Evolutionary conservation across 83 land plant species (phyloP).

Genomic region (Isoetes engelmannii): DNA sequence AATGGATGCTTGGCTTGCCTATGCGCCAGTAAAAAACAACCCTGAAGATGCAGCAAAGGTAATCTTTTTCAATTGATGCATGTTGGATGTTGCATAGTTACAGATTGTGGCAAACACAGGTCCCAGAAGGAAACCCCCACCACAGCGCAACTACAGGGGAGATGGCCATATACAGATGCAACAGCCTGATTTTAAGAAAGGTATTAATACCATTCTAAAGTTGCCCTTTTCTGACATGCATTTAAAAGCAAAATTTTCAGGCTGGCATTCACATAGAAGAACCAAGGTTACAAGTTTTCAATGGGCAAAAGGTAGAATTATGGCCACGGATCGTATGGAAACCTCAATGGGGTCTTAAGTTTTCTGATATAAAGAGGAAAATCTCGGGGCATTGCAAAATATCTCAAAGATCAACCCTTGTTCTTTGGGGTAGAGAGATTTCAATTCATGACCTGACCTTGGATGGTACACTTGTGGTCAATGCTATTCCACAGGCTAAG

Average conservation of each 20-base stretch:
- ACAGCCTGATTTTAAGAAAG: slow-evolving; percentile 70
- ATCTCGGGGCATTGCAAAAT: slow-evolving; percentile 41
- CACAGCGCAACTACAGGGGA: slow-evolving; percentile 97
- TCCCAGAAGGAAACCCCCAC: slow-evolving; percentile 87
- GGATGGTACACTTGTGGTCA: slow-evolving; percentile 65
- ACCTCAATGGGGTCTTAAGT: slow-evolving; percentile 78
- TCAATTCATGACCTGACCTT: slow-evolving; percentile 46
- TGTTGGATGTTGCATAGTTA: not conserved
- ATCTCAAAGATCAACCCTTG: slow-evolving; percentile 67
- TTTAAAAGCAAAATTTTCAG: slow-evolving; percentile 31
- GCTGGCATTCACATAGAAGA: slow-evolving; percentile 69
- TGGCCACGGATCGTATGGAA: slow-evolving; percentile 93
- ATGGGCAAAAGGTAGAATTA: slow-evolving; percentile 87
- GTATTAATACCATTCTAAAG: slow-evolving; percentile 23
- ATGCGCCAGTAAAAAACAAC: slow-evolving; percentile 95
- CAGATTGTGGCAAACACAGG: slow-evolving; percentile 33
- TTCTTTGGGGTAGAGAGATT: slow-evolving; percentile 47
- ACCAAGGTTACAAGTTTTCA: slow-evolving; percentile 51
- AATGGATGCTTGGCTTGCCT: slow-evolving; percentile 92
- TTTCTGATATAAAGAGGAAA: slow-evolving; percentile 61
- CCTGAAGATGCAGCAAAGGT: slow-evolving; percentile 98
- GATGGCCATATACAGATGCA: slow-evolving; percentile 82
- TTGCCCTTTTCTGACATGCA: not conserved
- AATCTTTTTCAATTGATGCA: not conserved
- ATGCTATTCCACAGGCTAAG: slow-evolving; percentile 49